Percentiles rank a stretch among this genome's conserved stretches.
Conservation (phyloP, 164 flowering plant genomes). For the Berberis thunbergii region DNA sequence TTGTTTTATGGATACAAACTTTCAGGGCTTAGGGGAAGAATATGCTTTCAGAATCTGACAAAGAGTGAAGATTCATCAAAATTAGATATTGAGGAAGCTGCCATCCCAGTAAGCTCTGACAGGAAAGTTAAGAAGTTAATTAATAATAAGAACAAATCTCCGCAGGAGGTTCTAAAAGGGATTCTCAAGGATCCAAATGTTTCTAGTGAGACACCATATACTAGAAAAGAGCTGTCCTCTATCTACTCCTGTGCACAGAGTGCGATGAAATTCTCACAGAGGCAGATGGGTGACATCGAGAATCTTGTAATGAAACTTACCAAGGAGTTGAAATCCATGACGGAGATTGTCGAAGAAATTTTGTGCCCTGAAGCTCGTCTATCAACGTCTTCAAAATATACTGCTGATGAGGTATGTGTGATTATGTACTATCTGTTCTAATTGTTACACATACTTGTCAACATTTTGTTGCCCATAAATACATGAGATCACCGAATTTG, state of each 20-base stretch:
- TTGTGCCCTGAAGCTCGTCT: constrained; percentile 27
- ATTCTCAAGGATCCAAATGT: constrained; percentile 29
- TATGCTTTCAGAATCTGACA: constrained; percentile 18
- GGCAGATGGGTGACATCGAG: constrained; percentile 78
- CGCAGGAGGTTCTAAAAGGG: constrained; percentile 19
- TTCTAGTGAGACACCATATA: constrained; percentile 18
- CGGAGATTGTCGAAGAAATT: constrained; percentile 43
- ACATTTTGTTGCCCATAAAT: not conserved
- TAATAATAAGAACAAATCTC: constrained; percentile 13
- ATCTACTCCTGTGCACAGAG: constrained; percentile 32
- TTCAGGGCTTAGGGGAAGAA: constrained; percentile 15
- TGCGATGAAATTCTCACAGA: constrained; percentile 71
- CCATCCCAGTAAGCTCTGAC: constrained; percentile 8
- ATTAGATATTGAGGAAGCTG: constrained; percentile 16
- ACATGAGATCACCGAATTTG: not conserved
- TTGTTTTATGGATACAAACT: not conserved
- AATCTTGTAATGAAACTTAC: constrained; percentile 49
- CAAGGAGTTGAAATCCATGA: constrained; percentile 53
- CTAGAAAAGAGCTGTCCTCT: constrained; percentile 22
- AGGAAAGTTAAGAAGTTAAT: constrained; percentile 19
- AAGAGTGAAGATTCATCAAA: constrained; percentile 13
- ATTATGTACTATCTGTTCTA: not conserved
- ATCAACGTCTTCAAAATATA: constrained; percentile 32
- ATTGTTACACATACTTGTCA: not conserved
- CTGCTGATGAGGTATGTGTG: constrained; percentile 47